These are phyloP conservation scores for Rhizopus arrhizus DNA, from an alignment of 371 early-diverging fungal genomes.

Conservation along the genomic window DNA sequence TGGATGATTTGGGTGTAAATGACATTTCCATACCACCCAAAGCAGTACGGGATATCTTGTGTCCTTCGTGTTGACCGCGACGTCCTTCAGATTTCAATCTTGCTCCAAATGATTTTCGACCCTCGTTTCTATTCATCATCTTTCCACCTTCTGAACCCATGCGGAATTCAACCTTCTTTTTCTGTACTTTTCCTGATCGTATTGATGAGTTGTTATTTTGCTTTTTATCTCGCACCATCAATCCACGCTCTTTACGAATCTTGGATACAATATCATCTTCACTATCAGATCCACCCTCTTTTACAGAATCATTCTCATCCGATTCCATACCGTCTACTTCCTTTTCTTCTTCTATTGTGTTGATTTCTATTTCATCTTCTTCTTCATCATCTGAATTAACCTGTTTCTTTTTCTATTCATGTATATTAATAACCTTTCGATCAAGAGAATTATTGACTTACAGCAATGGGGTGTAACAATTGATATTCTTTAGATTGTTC, in stretches of 20 bases:
- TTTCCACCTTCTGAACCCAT: constrained; percentile 53
- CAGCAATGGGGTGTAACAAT: constrained; percentile 76
- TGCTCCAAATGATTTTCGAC: constrained; percentile 45
- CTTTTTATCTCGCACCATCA: constrained; percentile 40
- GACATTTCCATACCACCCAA: constrained; percentile 72
- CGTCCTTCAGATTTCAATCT: constrained; percentile 38
- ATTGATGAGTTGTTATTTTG: constrained; percentile 28
- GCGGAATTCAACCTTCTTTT: constrained; percentile 54
- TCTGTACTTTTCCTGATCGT: constrained; percentile 18
- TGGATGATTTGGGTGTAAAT: constrained; percentile 43
- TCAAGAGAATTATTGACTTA: constrained; percentile 17
- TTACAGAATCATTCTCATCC: constrained; percentile 46
- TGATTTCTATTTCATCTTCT: constrained; percentile 19
- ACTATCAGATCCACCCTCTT: constrained; percentile 48
- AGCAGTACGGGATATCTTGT: constrained; percentile 60
- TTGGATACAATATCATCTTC: constrained; percentile 52
- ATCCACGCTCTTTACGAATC: constrained; percentile 51
- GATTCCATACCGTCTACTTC: constrained; percentile 43
- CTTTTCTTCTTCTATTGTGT: constrained; percentile 18
- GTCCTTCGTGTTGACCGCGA: constrained; percentile 34
- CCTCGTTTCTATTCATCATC: constrained; percentile 34
- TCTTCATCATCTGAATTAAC: constrained; percentile 31
- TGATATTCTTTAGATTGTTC: constrained; percentile 82
- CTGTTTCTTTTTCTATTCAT: constrained; percentile 30
- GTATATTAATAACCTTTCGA: neutral